Evolutionary conservation across 2,329 filamentous ascomycete species (phyloP).

Genomic region (Claviceps humidiphila): DNA sequence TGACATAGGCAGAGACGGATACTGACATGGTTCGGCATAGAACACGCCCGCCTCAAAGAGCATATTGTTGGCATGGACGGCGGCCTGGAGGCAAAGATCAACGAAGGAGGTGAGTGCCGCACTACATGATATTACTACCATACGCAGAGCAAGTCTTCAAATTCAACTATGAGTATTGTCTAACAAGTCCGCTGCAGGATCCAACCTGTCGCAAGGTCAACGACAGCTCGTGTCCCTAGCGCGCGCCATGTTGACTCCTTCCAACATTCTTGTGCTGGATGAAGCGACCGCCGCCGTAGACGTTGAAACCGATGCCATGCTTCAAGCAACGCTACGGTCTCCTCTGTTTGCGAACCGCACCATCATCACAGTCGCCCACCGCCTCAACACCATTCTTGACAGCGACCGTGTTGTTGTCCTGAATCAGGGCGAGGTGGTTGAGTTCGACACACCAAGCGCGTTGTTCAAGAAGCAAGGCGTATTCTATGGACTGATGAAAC

Average conservation of each 20-base stretch:
- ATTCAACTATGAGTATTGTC: too few species aligned
- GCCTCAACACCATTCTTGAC: constrained; percentile 92
- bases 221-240: constrained; percentile 88
- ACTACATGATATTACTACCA: not conserved
- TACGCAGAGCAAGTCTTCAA: not conserved
- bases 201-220: constrained; percentile 90
- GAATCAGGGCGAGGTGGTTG: constrained; percentile 76
- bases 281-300: constrained; percentile 79
- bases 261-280: constrained; percentile 92
- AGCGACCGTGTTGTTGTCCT: constrained; percentile 86
- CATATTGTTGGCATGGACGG: constrained; percentile 78
- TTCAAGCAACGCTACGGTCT: constrained; percentile 50
- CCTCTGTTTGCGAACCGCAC: constrained; percentile 75
- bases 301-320: constrained; percentile 53
- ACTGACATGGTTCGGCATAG: constrained; percentile 26
- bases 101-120: constrained; percentile 72
- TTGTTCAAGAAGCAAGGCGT: constrained; percentile 62
- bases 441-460: constrained; percentile 78
- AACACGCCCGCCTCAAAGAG: constrained; percentile 87
- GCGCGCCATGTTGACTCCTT: constrained; percentile 83
- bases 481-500: constrained; percentile 84
- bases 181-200: constrained; percentile 39
- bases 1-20: not conserved
- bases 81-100: constrained; percentile 75
- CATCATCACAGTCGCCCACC: constrained; percentile 96